Evolutionary conservation across 306 rosid species (phyloP), one percentile per base, ranked within the genome.

Genomic region (Luffa acutangula): DNA sequence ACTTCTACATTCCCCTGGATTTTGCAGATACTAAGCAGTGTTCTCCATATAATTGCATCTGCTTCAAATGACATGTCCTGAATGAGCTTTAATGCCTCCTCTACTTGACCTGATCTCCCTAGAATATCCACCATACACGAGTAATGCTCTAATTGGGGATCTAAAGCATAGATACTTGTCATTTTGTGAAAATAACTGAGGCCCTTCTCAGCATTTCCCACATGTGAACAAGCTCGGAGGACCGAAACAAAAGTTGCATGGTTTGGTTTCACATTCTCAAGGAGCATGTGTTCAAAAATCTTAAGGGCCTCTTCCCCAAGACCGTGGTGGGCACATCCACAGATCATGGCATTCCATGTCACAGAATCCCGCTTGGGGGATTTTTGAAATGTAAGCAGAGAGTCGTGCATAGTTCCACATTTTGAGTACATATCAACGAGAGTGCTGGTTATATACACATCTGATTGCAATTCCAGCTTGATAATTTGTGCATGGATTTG

Each of bases 331-430:
- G 97, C 96, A 75, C 87, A 93, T 72, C 93, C 97, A 75, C 96
- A 93, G 71, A 93, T 89, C 93, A 93, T 91, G 83, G 97, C 92
- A 31, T 90, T 93, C 98, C 98, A 93, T 73, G 98, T 91, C 81
- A 93, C 92, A 25, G 80, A 81, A 84, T 93, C 96, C 46, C 91
- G 87, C 77, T 88, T 87, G n/a, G 89, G 90, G 12, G 97, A 85
- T 81, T 87, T 93, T 89, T 85, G 83, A 77, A 93, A 93, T 87
- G 89, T 88, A 79, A 90, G 82, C 17, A 57, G 80, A 51, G 96
- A 86, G 70, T 91, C 98, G 78, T 82, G 91, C 93, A 93, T 82
- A 83, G 88, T 79, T 79, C 98, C 98, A 74, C 97, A 93, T 75
- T 93, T 93, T 18, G 98, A 88, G 83, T 93, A 93, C 97, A 91